phyloP scores from a whole-genome alignment of 2,329 filamentous ascomycete species.

The Dothistroma septosporum region DNA sequence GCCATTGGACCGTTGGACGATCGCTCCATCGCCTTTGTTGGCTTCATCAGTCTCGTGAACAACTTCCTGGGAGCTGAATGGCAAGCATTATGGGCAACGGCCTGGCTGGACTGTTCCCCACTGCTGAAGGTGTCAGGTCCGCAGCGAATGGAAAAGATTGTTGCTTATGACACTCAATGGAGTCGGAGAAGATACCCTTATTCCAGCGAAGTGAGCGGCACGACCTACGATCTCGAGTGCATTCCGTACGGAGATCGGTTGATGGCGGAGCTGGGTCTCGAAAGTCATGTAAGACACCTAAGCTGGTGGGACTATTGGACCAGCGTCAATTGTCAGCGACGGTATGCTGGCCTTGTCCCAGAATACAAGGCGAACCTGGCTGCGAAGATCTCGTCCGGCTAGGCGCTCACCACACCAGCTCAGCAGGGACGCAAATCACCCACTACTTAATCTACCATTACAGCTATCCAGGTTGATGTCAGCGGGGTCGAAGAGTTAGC shows the following conservation, averaged over 20 bases:
- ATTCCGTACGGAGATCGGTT: slow-evolving; percentile 1
- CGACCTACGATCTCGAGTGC: slow-evolving; percentile 1
- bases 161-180: not conserved
- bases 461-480: no score
- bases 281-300: not conserved
- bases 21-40: not conserved
- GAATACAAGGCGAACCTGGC: not conserved
- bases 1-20: not conserved
- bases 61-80: not conserved
- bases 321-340: not conserved
- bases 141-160: not conserved
- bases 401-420: no score
- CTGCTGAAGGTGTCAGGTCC: not conserved
- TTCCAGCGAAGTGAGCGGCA: not conserved
- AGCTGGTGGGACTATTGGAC: not conserved
- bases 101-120: not conserved
- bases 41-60: not conserved
- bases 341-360: not conserved
- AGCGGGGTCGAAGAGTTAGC: no score
- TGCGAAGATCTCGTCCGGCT: no score
- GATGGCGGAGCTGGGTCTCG: not conserved
- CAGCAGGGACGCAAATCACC: no score
- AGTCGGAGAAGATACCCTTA: not conserved
- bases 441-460: no score
- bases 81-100: slow-evolving; percentile 1